A percentile compares a stretch with the other conserved stretches of the same genome.
Conservation (phyloP, 306 rosid species). For the Acacia crassicarpa region DNA sequence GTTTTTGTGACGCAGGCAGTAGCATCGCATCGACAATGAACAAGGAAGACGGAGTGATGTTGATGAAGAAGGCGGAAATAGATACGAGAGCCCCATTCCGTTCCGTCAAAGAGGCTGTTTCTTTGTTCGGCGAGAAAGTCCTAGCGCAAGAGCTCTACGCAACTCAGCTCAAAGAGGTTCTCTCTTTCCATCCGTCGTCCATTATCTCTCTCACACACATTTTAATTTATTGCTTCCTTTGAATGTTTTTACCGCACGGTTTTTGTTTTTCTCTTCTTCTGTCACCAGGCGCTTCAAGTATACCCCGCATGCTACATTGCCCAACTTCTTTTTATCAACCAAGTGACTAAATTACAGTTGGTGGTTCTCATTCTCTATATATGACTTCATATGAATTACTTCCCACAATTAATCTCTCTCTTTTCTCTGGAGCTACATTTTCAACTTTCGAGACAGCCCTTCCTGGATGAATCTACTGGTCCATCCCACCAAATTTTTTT, state of each 20-base stretch:
- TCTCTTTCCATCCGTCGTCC: background rate
- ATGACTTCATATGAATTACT: background rate
- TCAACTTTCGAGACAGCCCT: background rate
- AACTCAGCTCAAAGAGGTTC: constrained; percentile 69
- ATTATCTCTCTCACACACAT: background rate
- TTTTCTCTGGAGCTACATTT: background rate
- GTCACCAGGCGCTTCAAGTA: background rate
- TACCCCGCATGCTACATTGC: background rate
- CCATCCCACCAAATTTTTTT: background rate
- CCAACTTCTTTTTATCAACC: background rate
- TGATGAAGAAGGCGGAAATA: constrained; percentile 67
- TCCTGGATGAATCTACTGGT: background rate
- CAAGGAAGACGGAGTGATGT: constrained; percentile 37
- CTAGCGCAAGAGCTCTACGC: constrained; percentile 71
- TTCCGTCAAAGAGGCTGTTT: constrained; percentile 89
- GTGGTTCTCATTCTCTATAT: background rate
- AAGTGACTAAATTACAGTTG: background rate
- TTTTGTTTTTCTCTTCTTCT: background rate
- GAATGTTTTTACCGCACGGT: background rate
- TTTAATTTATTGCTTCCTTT: background rate
- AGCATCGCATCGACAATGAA: constrained; percentile 33
- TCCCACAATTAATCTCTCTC: too few relatives aligned
- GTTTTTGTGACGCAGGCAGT: background rate
- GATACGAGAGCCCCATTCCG: constrained; percentile 78
- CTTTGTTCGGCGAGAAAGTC: constrained; percentile 76